These are phyloP conservation scores for Neurospora sp. DNA, from an alignment of 495 filamentous ascomycete species.

Conservation along the genomic window DNA sequence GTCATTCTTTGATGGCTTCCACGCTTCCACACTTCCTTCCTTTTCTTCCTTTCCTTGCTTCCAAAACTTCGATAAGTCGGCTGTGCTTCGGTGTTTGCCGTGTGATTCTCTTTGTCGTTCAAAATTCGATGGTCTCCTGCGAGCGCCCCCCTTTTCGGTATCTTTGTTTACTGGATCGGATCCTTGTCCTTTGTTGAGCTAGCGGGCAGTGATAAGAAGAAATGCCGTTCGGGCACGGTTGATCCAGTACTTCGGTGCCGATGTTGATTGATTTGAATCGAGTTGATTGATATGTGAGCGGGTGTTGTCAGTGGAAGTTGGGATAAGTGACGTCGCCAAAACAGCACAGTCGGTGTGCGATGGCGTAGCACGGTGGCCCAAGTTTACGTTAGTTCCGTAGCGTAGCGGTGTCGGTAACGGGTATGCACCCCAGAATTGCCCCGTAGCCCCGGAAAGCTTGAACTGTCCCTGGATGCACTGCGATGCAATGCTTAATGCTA, in stretches of 20 bases:
- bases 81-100: not conserved
- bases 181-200: not conserved
- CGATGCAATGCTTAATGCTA: not conserved
- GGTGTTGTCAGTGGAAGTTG: not conserved
- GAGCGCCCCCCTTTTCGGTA: not conserved
- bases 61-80: not conserved
- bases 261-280: not conserved
- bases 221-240: not conserved
- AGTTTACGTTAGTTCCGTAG: too few species aligned
- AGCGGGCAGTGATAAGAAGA: not conserved
- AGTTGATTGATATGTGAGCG: not conserved
- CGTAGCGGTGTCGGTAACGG: too few species aligned
- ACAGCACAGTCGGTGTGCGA: too few species aligned
- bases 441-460: not conserved
- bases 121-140: not conserved
- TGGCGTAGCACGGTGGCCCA: too few species aligned
- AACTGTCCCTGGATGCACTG: not conserved
- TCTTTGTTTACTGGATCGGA: too few species aligned
- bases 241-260: not conserved
- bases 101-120: not conserved
- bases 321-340: too few species aligned
- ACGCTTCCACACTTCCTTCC: not conserved
- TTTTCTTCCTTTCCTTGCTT: not conserved
- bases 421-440: not conserved
- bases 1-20: too few species aligned